Conservation (phyloP, 345 rosid genomes). For the Acer negundo region DNA sequence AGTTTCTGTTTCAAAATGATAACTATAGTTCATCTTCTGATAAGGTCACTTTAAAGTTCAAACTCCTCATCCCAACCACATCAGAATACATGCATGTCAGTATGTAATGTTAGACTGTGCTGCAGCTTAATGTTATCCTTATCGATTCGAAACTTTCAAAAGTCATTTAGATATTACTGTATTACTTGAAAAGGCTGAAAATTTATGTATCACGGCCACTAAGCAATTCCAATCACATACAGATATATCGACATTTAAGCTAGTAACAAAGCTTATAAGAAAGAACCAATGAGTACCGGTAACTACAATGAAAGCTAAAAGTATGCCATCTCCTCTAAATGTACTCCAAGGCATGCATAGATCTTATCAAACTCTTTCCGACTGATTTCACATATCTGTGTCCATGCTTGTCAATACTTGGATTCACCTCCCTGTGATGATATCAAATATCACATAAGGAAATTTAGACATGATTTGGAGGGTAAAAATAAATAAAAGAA, state of each 20-base stretch:
- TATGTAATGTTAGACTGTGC: no score
- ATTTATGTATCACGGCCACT: background rate
- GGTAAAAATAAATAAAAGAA: no score
- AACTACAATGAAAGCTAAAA: background rate
- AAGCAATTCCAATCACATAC: background rate
- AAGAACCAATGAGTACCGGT: background rate
- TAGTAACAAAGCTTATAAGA: background rate
- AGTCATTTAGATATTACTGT: no score
- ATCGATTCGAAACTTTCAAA: no score
- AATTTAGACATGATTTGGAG: background rate
- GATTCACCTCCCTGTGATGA: conserved; percentile 76
- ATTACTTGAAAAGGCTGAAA: no score
- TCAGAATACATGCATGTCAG: background rate
- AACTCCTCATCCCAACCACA: background rate
- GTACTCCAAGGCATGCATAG: conserved; percentile 74
- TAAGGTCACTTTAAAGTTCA: conserved; percentile 1
- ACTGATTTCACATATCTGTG: conserved; percentile 75
- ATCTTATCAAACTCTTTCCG: conserved; percentile 79
- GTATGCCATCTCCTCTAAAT: conserved; percentile 84
- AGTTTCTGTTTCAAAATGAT: background rate
- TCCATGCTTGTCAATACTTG: conserved; percentile 78
- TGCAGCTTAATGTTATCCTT: no score
- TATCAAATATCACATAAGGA: conserved; percentile 6
- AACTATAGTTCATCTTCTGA: background rate
- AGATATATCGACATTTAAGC: background rate